Percentiles rank a stretch among this genome's conserved stretches.
Conservation (phyloP, 2,329 filamentous ascomycete genomes). For the Talaromyces islandicus region DNA sequence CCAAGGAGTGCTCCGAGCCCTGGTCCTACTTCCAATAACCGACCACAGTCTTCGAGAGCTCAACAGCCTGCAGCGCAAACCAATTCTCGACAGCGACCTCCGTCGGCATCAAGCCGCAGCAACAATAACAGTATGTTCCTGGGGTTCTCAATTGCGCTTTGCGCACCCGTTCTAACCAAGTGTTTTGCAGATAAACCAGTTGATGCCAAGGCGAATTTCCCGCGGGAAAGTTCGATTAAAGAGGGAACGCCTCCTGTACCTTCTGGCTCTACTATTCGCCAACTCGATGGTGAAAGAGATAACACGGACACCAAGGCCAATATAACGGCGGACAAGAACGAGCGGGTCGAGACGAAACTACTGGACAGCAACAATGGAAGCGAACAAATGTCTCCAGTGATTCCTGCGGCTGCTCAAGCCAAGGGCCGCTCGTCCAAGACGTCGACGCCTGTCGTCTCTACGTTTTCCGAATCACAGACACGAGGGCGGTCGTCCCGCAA, state of each 20-base stretch:
- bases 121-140: slow-evolving; percentile 47
- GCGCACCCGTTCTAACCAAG: slow-evolving; percentile 21
- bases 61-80: slow-evolving; percentile 69
- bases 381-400: slow-evolving; percentile 17
- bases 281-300: slow-evolving; percentile 15
- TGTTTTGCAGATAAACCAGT: slow-evolving; percentile 25
- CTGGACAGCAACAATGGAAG: slow-evolving; percentile 30
- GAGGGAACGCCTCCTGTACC: slow-evolving; percentile 19
- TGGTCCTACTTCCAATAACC: slow-evolving; percentile 50
- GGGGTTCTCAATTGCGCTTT: slow-evolving; percentile 19
- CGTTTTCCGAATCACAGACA: slow-evolving; percentile 28
- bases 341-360: slow-evolving; percentile 23
- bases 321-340: slow-evolving; percentile 29
- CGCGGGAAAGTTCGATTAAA: slow-evolving; percentile 42
- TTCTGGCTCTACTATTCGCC: slow-evolving; percentile 33
- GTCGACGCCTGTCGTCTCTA: slow-evolving; percentile 33
- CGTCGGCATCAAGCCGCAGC: slow-evolving; percentile 55
- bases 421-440: slow-evolving; percentile 37
- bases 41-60: slow-evolving; percentile 63
- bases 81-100: slow-evolving; percentile 52
- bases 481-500: slow-evolving; percentile 31
- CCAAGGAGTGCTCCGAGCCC: slow-evolving; percentile 59
- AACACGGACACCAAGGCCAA: slow-evolving; percentile 14
- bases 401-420: slow-evolving; percentile 2
- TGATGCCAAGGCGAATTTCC: slow-evolving; percentile 52